These are phyloP conservation scores for Endocarpon pusillum DNA, from an alignment of 495 filamentous ascomycete species.

Conservation along the genomic window DNA sequence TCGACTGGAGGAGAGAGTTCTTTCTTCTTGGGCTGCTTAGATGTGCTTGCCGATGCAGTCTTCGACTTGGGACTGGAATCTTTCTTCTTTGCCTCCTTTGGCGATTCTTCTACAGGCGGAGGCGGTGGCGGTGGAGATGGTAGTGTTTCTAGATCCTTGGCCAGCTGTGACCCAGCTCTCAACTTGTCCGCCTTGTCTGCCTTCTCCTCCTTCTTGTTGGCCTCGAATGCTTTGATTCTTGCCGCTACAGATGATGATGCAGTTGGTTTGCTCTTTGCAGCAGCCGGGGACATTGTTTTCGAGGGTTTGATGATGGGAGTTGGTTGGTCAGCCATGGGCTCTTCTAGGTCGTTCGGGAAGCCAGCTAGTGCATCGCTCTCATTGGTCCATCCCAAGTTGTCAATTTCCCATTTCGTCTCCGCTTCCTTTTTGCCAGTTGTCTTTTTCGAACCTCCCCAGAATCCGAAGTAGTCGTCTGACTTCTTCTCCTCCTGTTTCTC, in stretches of 20 bases:
- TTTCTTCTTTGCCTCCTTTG: conserved; percentile 4
- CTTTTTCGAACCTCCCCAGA: conserved; percentile 31
- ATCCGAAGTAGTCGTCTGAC: conserved; percentile 5
- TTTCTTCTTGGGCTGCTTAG: conserved; percentile 8
- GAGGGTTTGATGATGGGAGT: conserved; percentile 18
- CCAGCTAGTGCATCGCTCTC: conserved; percentile 10
- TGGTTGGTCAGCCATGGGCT: conserved; percentile 18
- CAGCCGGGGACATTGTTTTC: conserved; percentile 14
- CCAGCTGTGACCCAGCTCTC: conserved; percentile 12
- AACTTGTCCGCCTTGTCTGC: conserved; percentile 25
- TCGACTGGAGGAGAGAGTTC: conserved; percentile 10
- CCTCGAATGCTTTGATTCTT: conserved; percentile 29
- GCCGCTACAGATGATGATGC: conserved; percentile 29
- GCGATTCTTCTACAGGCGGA: conserved; percentile 5
- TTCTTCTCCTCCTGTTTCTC: conserved; percentile 11
- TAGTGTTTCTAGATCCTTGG: background rate
- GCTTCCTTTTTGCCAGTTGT: conserved; percentile 40
- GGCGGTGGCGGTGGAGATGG: conserved; percentile 3
- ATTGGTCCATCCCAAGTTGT: conserved; percentile 11
- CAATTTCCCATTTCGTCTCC: conserved; percentile 33
- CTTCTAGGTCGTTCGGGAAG: conserved; percentile 17
- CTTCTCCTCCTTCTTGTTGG: conserved; percentile 11
- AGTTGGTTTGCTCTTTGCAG: conserved; percentile 27
- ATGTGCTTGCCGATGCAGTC: conserved; percentile 6
- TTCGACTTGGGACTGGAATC: conserved; percentile 2